Conservation (phyloP, 306 rosid species). For the Carpinus fangiana region DNA sequence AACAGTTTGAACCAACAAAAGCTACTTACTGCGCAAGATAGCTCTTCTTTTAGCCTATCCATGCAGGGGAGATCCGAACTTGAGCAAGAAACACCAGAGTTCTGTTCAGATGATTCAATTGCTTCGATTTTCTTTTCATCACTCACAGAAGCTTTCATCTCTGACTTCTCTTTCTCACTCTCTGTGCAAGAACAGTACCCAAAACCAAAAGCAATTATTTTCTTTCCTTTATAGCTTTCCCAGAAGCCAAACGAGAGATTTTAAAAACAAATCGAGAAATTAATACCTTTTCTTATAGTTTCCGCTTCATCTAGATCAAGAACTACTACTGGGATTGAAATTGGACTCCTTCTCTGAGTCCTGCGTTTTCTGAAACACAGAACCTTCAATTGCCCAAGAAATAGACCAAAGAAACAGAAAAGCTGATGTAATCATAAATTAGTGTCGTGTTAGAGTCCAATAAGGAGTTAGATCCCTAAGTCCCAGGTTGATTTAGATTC, state of each 20-base stretch:
- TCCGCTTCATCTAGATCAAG: conserved; percentile 76
- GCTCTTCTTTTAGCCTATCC: conserved; percentile 91
- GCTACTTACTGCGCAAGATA: conserved; percentile 84
- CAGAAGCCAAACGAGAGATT: neutral
- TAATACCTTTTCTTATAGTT: conserved; percentile 48
- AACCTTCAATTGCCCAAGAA: conserved; percentile 1
- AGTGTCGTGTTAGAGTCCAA: no score
- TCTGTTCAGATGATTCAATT: conserved; percentile 34
- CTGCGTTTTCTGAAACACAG: conserved; percentile 68
- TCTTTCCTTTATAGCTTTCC: neutral
- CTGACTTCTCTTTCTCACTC: conserved; percentile 40
- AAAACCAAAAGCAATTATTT: neutral
- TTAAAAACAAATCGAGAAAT: neutral
- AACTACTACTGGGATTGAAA: conserved; percentile 45
- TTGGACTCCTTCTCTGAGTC: conserved; percentile 48
- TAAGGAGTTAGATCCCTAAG: no score
- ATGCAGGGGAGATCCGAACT: conserved; percentile 61
- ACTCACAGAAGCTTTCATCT: conserved; percentile 5
- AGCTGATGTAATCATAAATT: no score
- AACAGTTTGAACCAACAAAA: neutral
- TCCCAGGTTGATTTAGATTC: no score
- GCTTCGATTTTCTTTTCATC: conserved; percentile 44
- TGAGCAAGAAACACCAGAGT: conserved; percentile 37
- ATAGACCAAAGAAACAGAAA: neutral
- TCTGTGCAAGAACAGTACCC: conserved; percentile 34